phyloP scores from a whole-genome alignment of 2,329 filamentous ascomycete genomes.

The Phyllosticta citriasiana region DNA sequence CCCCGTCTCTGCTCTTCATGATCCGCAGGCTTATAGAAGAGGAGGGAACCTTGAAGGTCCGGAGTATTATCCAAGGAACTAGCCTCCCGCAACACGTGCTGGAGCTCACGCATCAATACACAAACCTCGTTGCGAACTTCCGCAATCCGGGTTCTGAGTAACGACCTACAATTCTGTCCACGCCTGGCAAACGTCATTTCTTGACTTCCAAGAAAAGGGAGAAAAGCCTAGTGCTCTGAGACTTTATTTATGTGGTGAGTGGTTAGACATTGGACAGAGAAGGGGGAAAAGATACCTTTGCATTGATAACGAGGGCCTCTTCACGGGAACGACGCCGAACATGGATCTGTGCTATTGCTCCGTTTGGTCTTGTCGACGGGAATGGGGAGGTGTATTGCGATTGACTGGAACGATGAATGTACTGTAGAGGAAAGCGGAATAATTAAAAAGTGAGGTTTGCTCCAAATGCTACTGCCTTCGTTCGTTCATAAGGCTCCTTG shows the following conservation, averaged over 20 bases:
- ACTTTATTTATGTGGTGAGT: neutral
- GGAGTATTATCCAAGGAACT: slow-evolving; percentile 94
- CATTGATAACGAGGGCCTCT: neutral
- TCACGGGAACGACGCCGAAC: neutral
- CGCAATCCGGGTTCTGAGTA: slow-evolving; percentile 79
- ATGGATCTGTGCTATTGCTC: neutral
- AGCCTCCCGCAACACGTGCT: slow-evolving; percentile 87
- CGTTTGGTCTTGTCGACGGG: neutral
- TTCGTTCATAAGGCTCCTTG: neutral
- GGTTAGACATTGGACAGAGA: slow-evolving; percentile 1
- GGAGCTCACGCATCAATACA: slow-evolving; percentile 93
- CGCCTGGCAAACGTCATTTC: neutral
- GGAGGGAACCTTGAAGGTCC: slow-evolving; percentile 92
- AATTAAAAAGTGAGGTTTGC: neutral
- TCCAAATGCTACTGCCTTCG: neutral
- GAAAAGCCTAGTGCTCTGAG: neutral
- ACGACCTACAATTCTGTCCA: neutral
- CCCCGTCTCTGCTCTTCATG: slow-evolving; percentile 75
- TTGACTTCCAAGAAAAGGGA: neutral
- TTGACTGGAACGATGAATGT: neutral
- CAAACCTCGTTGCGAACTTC: slow-evolving; percentile 87
- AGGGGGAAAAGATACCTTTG: slow-evolving; percentile 9
- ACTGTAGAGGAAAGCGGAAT: neutral
- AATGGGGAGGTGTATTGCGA: neutral
- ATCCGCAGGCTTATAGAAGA: slow-evolving; percentile 93